Base-by-base conservation (phyloP, 2,329 filamentous ascomycete species). In the Trichophyton verrucosum region DNA sequence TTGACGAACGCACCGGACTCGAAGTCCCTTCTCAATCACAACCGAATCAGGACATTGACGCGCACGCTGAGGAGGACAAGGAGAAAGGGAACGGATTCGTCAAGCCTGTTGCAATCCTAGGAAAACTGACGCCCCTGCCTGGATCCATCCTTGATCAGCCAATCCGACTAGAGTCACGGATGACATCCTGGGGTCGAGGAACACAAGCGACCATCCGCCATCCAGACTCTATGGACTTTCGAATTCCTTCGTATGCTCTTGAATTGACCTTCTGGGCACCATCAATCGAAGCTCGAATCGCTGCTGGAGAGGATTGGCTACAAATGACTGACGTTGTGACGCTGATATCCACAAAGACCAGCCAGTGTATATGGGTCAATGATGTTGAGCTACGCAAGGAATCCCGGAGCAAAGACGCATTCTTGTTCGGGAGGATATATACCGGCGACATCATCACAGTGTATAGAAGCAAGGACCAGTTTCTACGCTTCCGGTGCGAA, bases 201-300 rank as follows among this genome's bases (percentile, higher is more conserved):
- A 76, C 74, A 0, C 77, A 80, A 20, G 91, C 90, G 67, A 92
- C 87, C 0, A 74, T 85, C 33, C 77, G 85, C 1, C 89, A 91
- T 67, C 73, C 81, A 0, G 77, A 85, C 56, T 75, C 73, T 33
- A 75, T 76, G 24, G 89, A 96, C 65, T 80, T 78, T 1, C 86
- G 85, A 15, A 83, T 97, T 40, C 89, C 91, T 1, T 92, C 92
- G 69, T 86, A 86, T 64, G 90, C 89, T 0, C 84, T 96, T 66
- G 86, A 88, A 67, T 77, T 96, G 42, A 78, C 89, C 38, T 82
- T 94, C 33, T 90, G 87, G 80, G 85, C 82, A 60, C 81, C 85
- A 0, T 82, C 82, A 9, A 86, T 86, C 61, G 86, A 89, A 61
- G 78, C 81, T 6, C 77, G 77, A 57, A 79, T 78, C 56, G 79